Evolutionary conservation across 31 red algal genomes (phyloP).

Genomic region (Endocladia muricata): DNA sequence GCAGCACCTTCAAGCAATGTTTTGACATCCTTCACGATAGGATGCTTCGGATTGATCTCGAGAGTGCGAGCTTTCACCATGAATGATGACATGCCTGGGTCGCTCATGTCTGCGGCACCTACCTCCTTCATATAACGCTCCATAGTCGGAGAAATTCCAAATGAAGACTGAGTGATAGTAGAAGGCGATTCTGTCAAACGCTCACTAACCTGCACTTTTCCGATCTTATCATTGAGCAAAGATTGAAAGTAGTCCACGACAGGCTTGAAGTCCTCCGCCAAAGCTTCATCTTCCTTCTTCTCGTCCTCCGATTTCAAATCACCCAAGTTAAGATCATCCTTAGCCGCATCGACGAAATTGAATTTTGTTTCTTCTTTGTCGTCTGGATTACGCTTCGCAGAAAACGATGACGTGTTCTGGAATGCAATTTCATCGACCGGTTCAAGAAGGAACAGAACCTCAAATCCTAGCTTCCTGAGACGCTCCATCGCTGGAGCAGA

Average conservation of each 20-base stretch:
- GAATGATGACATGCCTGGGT: constrained; percentile 66
- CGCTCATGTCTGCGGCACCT: constrained; percentile 31
- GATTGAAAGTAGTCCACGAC: constrained; percentile 63
- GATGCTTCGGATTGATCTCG: constrained; percentile 91
- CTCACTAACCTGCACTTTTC: constrained; percentile 73
- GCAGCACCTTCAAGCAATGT: constrained; percentile 51
- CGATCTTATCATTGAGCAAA: constrained; percentile 66
- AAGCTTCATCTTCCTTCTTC: constrained; percentile 59
- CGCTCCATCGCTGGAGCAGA: constrained; percentile 84
- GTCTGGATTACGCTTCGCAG: constrained; percentile 53
- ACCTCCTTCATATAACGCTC: constrained; percentile 90
- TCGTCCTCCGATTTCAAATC: constrained; percentile 71
- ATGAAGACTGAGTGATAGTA: constrained; percentile 81
- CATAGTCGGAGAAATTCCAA: constrained; percentile 95
- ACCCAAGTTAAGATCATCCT: constrained; percentile 70
- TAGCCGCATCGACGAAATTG: constrained; percentile 82
- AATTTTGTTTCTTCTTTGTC: constrained; percentile 64
- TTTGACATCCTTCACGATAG: constrained; percentile 74
- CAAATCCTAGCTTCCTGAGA: constrained; percentile 74
- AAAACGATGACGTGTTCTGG: constrained; percentile 60
- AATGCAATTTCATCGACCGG: constrained; percentile 94
- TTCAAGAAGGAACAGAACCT: constrained; percentile 88
- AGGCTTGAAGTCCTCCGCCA: constrained; percentile 66
- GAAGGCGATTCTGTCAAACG: constrained; percentile 88
- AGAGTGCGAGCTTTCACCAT: constrained; percentile 57